Evolutionary conservation across 208 protist species (phyloP), one percentile per base, ranked within the genome.

Genomic region (Trypanosoma conorhini): DNA sequence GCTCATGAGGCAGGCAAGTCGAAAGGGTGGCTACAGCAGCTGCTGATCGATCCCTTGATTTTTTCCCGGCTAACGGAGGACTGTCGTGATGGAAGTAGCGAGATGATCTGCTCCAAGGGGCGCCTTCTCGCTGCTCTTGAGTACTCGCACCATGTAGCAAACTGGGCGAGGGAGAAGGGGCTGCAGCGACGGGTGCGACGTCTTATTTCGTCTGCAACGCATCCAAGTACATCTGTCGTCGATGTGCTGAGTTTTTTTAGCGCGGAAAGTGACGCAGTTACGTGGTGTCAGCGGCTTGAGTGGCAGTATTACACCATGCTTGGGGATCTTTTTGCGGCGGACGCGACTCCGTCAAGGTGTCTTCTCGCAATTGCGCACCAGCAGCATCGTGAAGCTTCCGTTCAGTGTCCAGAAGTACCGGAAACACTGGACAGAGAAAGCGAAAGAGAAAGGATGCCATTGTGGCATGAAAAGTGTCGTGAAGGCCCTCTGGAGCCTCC

Each of bases 211-310:
- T 62, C 55, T 24, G 38, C 21, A 46, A 1, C 8, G 17, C n/a
- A 26, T 56, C 17, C 44, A 30, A 55, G 5, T 54, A 28, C 2
- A 22, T 10, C 51, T 33, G 64, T 69, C 3, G 30, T 1, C 33
- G 35, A 28, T 40, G 35, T 42, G 22, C 48, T 72, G 10, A 30
- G 57, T 3, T 22, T 35, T 40, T 72, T 59, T 65, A 40, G n/a
- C 42, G 48, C 31, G 17, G 67, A 72, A 72, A 72, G 19, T 38
- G 31, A 72, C n/a, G 58, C 67, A 31, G 3, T 64, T 17, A 28
- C 44, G 42, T 72, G 67, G 67, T 72, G 67, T 56, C 67, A 72
- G 48, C 17, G 57, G 48, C 42, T 72, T 42, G 67, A 72, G 31
- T 63, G 58, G 55, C 19, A 40, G 44, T 72, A 72, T 59, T 72